Base-by-base conservation (phyloP, 78 protist genomes). In the Dictyostelium brefeldianum region DNA sequence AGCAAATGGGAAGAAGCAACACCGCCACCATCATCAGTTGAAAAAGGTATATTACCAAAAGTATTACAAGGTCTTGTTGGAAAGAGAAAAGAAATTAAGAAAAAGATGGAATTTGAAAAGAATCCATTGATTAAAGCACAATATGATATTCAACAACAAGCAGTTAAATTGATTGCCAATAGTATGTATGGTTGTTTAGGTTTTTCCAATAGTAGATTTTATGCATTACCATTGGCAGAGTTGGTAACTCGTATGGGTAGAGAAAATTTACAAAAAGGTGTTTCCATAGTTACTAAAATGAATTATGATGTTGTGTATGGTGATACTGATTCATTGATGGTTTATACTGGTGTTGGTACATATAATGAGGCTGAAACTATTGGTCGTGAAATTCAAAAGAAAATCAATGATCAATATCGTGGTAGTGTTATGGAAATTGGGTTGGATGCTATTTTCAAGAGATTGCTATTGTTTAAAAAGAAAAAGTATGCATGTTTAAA, bases 251-350 rank as follows among this genome's bases (percentile, higher is more conserved):
- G 91, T 0, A 89, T 69, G 48, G 99, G 99, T 7, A 94, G 99
- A 11, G 98, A 94, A 20, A 89, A 91, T 17, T 97, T 99, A 48
- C 89, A 95, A 81, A 31, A 69, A 4, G 90, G 99, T 15, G 89
- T 87, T 27, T 64, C 67, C 22, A 36, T 64, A 47, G 53, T 83
- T 47, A 25, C n/a, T 8, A 11, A 74, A 82, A 75, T 94, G 64
- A 18, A 46, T 31, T 92, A 96, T 25, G 91, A 95, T 27, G 99
- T 99, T 25, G 93, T 99, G 53, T 99, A 99, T 84, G 99, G 99
- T n/a, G 99, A 99, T 97, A 99, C 99, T 2, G 99, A 99, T 89
- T 98, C 99, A 0, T 47, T 99, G 22, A 99, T 99, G 99, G 51
- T 99, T 29, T 71, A 98, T 84, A 95, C 99, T 73, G 91, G 54